phyloP scores from a whole-genome alignment of 768 basidiomycete genomes.

The Hortiboletus flavorubellus region DNA sequence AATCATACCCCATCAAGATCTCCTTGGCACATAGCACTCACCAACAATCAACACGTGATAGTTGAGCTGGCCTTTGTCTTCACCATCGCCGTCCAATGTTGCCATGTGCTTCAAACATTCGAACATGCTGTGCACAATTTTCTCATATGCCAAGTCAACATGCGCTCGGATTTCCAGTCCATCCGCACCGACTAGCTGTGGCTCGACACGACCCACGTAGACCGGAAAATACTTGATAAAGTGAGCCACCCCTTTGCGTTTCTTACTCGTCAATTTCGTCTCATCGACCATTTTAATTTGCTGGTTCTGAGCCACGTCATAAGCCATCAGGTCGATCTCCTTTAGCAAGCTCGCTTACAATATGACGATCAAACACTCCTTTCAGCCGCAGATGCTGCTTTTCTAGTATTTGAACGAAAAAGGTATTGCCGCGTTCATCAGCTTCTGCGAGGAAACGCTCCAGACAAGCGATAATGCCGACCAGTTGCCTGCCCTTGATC shows the following conservation, averaged over 20 bases:
- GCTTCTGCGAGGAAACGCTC: slow-evolving; percentile 77
- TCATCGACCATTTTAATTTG: slow-evolving; percentile 87
- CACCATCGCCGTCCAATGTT: slow-evolving; percentile 88
- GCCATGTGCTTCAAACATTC: slow-evolving; percentile 94
- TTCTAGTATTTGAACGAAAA: slow-evolving; percentile 72
- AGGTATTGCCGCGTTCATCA: slow-evolving; percentile 71
- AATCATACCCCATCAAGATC: background rate
- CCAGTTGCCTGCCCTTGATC: slow-evolving; percentile 61
- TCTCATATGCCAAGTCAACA: slow-evolving; percentile 84
- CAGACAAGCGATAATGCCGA: slow-evolving; percentile 75
- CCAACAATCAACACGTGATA: slow-evolving; percentile 95
- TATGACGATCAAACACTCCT: slow-evolving; percentile 71
- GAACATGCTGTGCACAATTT: slow-evolving; percentile 87
- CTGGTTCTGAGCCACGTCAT: slow-evolving; percentile 52
- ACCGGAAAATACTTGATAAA: slow-evolving; percentile 93
- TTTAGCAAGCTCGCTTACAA: slow-evolving; percentile 42
- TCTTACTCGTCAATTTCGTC: slow-evolving; percentile 89
- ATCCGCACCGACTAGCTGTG: slow-evolving; percentile 75
- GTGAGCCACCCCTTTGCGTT: slow-evolving; percentile 86
- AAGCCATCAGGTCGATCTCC: background rate
- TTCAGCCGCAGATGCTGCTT: slow-evolving; percentile 81
- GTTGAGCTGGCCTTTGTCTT: slow-evolving; percentile 96
- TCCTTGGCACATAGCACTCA: slow-evolving; percentile 36
- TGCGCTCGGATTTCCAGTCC: slow-evolving; percentile 70
- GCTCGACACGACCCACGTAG: slow-evolving; percentile 81